These are phyloP conservation scores for Boletus hoseneyae DNA, from an alignment of 1,284 basidiomycete genomes.

Conservation along the genomic window DNA sequence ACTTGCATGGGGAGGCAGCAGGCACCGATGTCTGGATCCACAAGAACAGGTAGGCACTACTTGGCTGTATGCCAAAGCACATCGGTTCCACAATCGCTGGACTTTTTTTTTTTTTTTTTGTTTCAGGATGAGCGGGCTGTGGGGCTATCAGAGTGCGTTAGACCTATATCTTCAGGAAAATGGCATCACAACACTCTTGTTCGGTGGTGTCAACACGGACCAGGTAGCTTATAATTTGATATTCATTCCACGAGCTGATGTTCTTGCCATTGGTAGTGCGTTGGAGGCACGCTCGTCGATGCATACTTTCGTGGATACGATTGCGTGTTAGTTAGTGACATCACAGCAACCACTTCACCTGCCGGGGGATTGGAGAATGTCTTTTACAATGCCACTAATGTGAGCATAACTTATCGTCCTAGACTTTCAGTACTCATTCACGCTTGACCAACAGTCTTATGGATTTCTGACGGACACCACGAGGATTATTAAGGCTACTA, in stretches of 20 bases:
- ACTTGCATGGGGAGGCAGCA: conserved; percentile 45
- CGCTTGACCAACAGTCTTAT: conserved; percentile 41
- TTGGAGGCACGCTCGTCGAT: conserved; percentile 61
- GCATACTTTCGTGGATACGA: conserved; percentile 65
- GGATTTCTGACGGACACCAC: conserved; percentile 57
- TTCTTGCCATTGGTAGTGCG: conserved; percentile 42
- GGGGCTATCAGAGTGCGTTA: conserved; percentile 58
- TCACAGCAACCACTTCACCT: conserved; percentile 60
- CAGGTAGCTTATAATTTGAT: conserved; percentile 40
- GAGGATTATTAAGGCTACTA: conserved; percentile 32
- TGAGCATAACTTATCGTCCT: conserved; percentile 31
- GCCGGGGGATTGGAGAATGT: conserved; percentile 57
- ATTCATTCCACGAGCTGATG: not conserved
- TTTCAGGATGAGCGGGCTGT: conserved; percentile 61
- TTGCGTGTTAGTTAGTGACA: conserved; percentile 54
- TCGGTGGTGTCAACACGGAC: conserved; percentile 66
- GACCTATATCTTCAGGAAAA: conserved; percentile 61
- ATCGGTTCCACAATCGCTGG: not conserved
- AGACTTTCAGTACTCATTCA: conserved; percentile 7
- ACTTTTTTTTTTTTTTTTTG: not conserved
- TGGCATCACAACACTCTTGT: conserved; percentile 58
- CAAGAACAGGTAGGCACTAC: conserved; percentile 54
- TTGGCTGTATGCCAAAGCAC: not conserved
- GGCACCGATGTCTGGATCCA: conserved; percentile 71
- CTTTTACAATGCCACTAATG: conserved; percentile 52